Base-by-base conservation (phyloP, 139 green algal species). In the Parachlorella kessleri region DNA sequence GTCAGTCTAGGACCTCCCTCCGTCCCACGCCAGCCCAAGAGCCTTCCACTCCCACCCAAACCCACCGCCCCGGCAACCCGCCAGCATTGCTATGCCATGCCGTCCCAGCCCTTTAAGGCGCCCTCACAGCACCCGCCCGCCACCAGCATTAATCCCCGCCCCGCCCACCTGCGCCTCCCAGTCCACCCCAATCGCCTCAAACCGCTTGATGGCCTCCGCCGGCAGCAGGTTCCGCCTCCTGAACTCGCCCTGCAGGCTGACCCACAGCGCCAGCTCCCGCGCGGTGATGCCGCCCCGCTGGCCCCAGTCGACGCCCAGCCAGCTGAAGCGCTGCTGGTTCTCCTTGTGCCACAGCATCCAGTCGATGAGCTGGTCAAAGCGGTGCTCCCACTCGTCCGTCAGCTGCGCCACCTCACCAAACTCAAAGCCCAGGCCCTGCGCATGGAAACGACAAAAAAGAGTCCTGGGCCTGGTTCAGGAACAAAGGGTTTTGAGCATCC, bases 311-410 rank as follows among this genome's bases (percentile, higher is more conserved):
- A 77, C n/a, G 38, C 79, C 76, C 55, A 90, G 30, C 88, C 89
- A 91, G 55, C 39, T 54, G 73, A 90, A 88, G 21, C 30, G 63
- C 70, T 77, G 67, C 40, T 67, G 23, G 35, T 86, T 68, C 68
- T 80, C 75, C 37, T 63, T 67, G 76, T 89, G 83, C 84, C 80
- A 86, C 53, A 93, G 40, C 23, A 90, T 81, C 84, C 81, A 90
- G 41, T 93, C 89, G 1, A 87, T 64, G 21, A 87, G 76, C 77
- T 86, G 76, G 77, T 93, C 89, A 76, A 93, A 93, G 40, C 76
- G 79, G 38, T 42, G n/a, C 80, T 93, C 89, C 89, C 89, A 93
- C 67, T 89, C 88, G 32, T 88, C 76, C 1, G 89, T 92, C 59
- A 92, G 75, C 72, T 85, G 77, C 24, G 83, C 85, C 54, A 88